Evolutionary conservation across 2,329 filamentous ascomycete genomes (phyloP).

Genomic region (Balansia obtecta): DNA sequence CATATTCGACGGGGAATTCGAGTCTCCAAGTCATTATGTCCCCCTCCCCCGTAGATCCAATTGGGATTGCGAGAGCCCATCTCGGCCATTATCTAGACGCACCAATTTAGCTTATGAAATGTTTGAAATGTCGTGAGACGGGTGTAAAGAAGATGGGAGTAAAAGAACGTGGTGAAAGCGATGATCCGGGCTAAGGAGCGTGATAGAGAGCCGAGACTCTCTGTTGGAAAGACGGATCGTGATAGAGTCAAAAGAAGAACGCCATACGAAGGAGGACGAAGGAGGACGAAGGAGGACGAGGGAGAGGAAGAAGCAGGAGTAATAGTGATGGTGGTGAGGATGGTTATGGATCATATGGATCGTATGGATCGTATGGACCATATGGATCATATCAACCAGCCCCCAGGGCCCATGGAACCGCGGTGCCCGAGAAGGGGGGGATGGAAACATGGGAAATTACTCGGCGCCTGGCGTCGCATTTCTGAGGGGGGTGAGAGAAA

Average conservation of each 20-base stretch:
- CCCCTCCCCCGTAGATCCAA: neutral
- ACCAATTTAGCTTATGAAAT: neutral
- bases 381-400: no score
- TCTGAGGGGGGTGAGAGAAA: neutral
- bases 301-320: slow-evolving; percentile 8
- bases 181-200: slow-evolving; percentile 32
- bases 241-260: slow-evolving; percentile 15
- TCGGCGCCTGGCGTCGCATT: neutral
- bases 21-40: neutral
- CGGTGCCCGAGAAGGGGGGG: neutral
- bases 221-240: slow-evolving; percentile 35
- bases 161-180: slow-evolving; percentile 19
- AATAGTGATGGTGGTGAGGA: neutral
- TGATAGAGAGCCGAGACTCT: slow-evolving; percentile 41
- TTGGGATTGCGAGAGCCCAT: neutral
- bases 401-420: neutral
- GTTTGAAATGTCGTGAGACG: neutral
- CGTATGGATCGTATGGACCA: neutral
- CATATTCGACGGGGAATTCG: neutral
- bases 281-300: slow-evolving; percentile 4
- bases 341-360: neutral
- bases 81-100: neutral
- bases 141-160: slow-evolving; percentile 15
- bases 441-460: slow-evolving; percentile 4
- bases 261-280: slow-evolving; percentile 13